Conservation (phyloP, 495 filamentous ascomycete species). For the Melanomma pulvis-pyrius region DNA sequence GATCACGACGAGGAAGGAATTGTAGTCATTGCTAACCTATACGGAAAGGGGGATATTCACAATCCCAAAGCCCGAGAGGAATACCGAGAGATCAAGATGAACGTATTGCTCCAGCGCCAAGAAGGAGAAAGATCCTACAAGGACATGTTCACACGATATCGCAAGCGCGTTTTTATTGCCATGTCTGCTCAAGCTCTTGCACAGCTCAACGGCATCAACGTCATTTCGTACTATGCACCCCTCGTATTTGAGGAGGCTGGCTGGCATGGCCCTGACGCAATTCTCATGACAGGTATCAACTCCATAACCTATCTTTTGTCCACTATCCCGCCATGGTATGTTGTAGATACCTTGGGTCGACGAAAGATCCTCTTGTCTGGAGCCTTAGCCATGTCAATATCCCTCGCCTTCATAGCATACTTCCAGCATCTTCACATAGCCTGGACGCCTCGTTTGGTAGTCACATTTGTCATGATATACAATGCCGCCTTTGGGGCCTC, state of each 20-base stretch:
- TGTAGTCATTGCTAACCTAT: conserved; percentile 95
- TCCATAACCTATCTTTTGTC: conserved; percentile 86
- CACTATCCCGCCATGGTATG: conserved; percentile 94
- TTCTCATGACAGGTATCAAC: conserved; percentile 98
- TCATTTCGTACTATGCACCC: conserved; percentile 98
- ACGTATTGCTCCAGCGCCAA: conserved; percentile 86
- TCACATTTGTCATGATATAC: conserved; percentile 95
- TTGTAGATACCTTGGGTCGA: conserved; percentile 91
- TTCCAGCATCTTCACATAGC: conserved; percentile 86
- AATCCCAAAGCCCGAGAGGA: conserved; percentile 88
- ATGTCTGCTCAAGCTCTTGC: conserved; percentile 98
- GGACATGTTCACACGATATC: conserved; percentile 95
- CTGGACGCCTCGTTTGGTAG: conserved; percentile 79
- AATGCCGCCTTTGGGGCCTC: conserved; percentile 97
- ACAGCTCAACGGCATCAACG: conserved; percentile 97
- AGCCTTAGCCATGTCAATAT: conserved; percentile 85
- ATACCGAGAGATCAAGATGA: conserved; percentile 98
- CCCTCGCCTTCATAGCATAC: conserved; percentile 91
- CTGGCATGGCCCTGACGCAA: conserved; percentile 85
- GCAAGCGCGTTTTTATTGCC: conserved; percentile 91
- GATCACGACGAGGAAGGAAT: conserved; percentile 98
- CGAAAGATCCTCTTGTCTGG: conserved; percentile 89
- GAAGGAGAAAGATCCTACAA: conserved; percentile 89
- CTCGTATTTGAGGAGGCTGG: conserved; percentile 95
- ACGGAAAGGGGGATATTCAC: conserved; percentile 92